Evolutionary conservation across 257 asterid genomes (phyloP), one percentile per base, ranked within the genome.

Genomic region (Primulina huaijiensis): DNA sequence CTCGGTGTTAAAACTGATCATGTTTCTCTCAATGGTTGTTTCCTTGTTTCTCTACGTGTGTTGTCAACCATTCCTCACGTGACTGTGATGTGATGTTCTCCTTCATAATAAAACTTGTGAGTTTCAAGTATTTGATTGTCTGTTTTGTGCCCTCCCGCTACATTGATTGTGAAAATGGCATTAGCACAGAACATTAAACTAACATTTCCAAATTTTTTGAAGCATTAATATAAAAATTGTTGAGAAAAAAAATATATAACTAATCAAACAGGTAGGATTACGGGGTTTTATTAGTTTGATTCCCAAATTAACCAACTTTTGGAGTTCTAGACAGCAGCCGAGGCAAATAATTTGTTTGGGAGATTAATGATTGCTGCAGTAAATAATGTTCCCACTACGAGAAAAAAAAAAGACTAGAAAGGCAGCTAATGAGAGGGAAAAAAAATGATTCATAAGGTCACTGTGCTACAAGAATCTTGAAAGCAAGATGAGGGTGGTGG

Each of bases 401-500:
- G 60, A 27, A 65, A 60, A 69, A 65, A 72, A 77, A 61, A 50
- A 38, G 65, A n/a, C n/a, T 25, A 57, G 60, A 25, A 27, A 21
- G 72, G 78, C 75, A 70, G 67, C 78, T 69, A 65, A 60, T 56
- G 53, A 20, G 33, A 50, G 20, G 52, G 53, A 23, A 38, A 56
- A n/a, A 30, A n/a, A 57, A 57, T 70, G 82, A 80, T 82, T 80
- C 75, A 77, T 76, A 80, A 74, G 90, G 86, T 82, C 87, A 79
- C 85, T 74, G 74, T 77, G 81, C 86, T 80, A 84, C 81, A 82
- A 89, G 95, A 85, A 89, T 89, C 90, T 86, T 64, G 83, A 86
- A 87, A 88, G 87, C 81, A 81, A 88, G 91, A 87, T 76, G 85
- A 82, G 83, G 84, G 82, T 79, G 95, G 92, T 82, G 90, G 90